These are phyloP conservation scores for Acidomyces sp. DNA, from an alignment of 495 filamentous ascomycete species.

Conservation along the genomic window DNA sequence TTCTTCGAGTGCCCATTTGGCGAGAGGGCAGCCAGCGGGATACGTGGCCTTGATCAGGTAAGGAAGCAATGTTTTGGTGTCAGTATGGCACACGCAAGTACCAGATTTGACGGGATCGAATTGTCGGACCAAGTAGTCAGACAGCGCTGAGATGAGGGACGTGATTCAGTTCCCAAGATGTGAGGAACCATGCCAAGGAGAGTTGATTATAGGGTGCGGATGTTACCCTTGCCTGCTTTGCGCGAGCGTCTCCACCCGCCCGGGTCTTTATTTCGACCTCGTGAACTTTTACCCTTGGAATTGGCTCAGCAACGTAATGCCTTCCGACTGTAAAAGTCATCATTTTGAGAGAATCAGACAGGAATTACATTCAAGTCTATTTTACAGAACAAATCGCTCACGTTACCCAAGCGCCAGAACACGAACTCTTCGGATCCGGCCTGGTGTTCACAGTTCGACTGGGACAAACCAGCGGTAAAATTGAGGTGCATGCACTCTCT, in stretches of 20 bases:
- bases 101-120: no score
- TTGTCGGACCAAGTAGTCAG: background rate
- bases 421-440: no score
- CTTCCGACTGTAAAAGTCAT: no score
- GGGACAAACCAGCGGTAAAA: no score
- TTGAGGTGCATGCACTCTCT: no score
- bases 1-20: constrained; percentile 3
- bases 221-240: background rate
- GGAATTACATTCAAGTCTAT: no score
- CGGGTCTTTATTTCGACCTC: background rate
- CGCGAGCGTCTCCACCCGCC: background rate
- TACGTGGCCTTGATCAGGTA: background rate
- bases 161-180: background rate
- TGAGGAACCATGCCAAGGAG: background rate
- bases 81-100: background rate
- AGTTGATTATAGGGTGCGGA: background rate
- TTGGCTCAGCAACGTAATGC: no score
- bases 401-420: no score
- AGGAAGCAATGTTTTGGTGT: background rate
- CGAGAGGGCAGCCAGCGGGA: background rate
- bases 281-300: no score
- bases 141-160: background rate
- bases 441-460: no score
- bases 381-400: no score
- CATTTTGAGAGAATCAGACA: no score